Percentiles rank a stretch among this genome's conserved stretches.
phyloP scores from a whole-genome alignment of 176 grass and related monocot genomes.

The Oryza longistaminata region DNA sequence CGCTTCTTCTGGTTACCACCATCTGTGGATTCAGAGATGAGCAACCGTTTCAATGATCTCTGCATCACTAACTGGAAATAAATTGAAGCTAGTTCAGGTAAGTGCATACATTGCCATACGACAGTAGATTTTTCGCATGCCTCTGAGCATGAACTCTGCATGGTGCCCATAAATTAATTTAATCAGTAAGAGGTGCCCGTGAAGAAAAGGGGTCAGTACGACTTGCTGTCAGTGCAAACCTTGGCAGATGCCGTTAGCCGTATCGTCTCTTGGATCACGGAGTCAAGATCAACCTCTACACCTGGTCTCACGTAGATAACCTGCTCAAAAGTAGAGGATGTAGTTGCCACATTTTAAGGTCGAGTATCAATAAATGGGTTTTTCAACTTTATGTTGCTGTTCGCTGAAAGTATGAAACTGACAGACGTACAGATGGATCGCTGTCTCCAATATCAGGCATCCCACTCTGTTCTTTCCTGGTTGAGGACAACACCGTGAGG shows the following conservation, averaged over 20 bases:
- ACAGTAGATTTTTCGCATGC: conserved; percentile 61
- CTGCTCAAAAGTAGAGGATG: conserved; percentile 32
- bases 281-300: conserved; percentile 65
- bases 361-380: not conserved
- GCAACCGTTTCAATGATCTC: not conserved
- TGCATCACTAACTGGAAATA: not conserved
- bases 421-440: conserved; percentile 65
- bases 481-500: conserved; percentile 69
- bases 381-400: not conserved
- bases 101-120: conserved; percentile 55
- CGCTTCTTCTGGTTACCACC: conserved; percentile 28
- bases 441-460: conserved; percentile 63
- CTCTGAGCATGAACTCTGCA: conserved; percentile 76
- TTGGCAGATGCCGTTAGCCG: conserved; percentile 59
- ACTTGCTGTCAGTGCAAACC: conserved; percentile 29
- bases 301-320: conserved; percentile 87
- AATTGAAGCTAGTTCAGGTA: not conserved
- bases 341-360: not conserved
- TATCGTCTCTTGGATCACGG: conserved; percentile 75
- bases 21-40: conserved; percentile 32
- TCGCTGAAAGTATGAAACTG: not conserved
- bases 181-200: not conserved
- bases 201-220: not conserved
- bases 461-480: conserved; percentile 50
- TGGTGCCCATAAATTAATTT: not conserved